Evolutionary conservation across 345 rosid genomes (phyloP).

Genomic region (Erucastrum elatum): DNA sequence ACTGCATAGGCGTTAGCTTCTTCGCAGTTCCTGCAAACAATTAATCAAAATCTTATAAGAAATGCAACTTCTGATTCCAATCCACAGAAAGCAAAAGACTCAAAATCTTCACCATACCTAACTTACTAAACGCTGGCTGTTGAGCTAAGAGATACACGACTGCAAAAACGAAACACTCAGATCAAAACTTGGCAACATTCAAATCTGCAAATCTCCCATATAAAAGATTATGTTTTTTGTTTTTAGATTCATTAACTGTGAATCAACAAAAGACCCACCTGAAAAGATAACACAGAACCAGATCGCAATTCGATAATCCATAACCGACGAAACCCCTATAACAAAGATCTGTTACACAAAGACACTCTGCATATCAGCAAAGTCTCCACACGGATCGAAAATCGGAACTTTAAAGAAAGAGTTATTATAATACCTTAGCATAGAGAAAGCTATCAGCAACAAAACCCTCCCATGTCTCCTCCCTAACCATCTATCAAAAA

Average conservation of each 20-base stretch:
- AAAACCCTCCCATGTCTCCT: constrained; percentile 82
- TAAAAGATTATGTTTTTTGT: no score
- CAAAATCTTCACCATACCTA: constrained; percentile 53
- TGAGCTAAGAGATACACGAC: constrained; percentile 66
- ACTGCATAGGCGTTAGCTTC: constrained; percentile 83
- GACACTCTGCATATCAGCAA: not conserved
- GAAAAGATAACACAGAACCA: constrained; percentile 64
- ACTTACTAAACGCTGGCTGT: constrained; percentile 62
- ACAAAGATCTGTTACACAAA: constrained; percentile 63
- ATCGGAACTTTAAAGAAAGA: not conserved
- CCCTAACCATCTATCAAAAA: constrained; percentile 52
- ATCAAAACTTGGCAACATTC: not conserved
- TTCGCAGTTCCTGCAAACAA: constrained; percentile 53
- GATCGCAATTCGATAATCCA: constrained; percentile 76
- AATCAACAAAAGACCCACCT: constrained; percentile 42
- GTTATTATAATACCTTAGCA: constrained; percentile 50
- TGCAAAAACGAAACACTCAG: constrained; percentile 39
- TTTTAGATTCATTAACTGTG: not conserved
- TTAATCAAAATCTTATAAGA: not conserved
- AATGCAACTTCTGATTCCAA: not conserved
- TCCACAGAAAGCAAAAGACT: not conserved
- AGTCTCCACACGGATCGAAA: not conserved
- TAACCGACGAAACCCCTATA: constrained; percentile 53
- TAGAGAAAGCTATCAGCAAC: constrained; percentile 62
- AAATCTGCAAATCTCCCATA: constrained; percentile 11